Conservation (phyloP, 768 basidiomycete species). For the Phaeolepiota aurea region DNA sequence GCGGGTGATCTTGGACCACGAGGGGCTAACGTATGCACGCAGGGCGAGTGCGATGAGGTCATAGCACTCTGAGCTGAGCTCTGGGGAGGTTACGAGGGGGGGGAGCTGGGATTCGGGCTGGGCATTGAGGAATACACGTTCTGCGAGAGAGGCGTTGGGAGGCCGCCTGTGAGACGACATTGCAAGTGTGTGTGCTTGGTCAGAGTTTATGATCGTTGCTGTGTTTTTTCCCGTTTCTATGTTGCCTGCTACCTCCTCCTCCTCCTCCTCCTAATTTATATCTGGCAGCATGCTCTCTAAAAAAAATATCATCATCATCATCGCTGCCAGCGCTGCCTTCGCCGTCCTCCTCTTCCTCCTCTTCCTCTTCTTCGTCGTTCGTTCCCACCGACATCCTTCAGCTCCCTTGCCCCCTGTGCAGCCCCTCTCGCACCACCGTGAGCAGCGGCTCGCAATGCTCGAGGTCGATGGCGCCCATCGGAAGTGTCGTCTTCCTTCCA, state of each 20-base stretch:
- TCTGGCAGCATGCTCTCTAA: conserved; percentile 16
- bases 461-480: no score
- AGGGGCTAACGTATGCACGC: conserved; percentile 71
- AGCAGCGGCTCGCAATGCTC: conserved; percentile 36
- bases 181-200: no score
- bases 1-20: conserved; percentile 80
- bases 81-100: conserved; percentile 47
- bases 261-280: background rate
- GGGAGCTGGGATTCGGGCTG: no score
- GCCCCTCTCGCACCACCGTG: conserved; percentile 54
- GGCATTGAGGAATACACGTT: no score
- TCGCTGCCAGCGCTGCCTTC: conserved; percentile 35
- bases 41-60: conserved; percentile 75
- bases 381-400: conserved; percentile 20
- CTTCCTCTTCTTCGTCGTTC: conserved; percentile 27
- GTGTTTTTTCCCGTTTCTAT: no score
- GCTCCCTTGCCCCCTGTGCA: conserved; percentile 58
- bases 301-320: conserved; percentile 36
- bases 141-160: no score
- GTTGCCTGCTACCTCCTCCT: no score
- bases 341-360: conserved; percentile 29
- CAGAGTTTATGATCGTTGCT: no score
- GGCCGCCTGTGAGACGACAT: no score
- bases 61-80: conserved; percentile 64
- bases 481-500: conserved; percentile 9